Conservation (phyloP, 2,329 filamentous ascomycete species). For the Orbilia javanica region DNA sequence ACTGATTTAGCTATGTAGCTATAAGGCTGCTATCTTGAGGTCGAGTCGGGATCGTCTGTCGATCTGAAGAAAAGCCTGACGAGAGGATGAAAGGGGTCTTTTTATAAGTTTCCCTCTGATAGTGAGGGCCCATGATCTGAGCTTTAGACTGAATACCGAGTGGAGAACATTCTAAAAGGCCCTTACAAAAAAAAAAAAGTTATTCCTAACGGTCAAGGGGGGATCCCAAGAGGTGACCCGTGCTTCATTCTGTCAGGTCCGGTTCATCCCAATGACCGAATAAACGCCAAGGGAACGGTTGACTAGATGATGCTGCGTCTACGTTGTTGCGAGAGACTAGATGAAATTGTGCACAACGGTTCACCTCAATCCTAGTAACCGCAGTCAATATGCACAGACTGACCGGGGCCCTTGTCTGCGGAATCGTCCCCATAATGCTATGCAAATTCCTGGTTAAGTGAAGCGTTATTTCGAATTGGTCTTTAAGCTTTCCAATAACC, state of each 20-base stretch:
- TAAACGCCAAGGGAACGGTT: slow-evolving; percentile 21
- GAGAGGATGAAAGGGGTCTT: background rate
- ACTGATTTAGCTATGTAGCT: slow-evolving; percentile 21
- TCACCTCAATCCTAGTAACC: slow-evolving; percentile 16
- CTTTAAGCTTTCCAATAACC: slow-evolving; percentile 15
- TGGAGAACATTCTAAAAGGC: background rate
- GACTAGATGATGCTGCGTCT: slow-evolving; percentile 25
- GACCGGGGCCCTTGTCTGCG: slow-evolving; percentile 14
- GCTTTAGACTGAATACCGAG: background rate
- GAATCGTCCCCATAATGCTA: slow-evolving; percentile 25
- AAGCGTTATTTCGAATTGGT: slow-evolving; percentile 18
- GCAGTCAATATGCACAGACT: slow-evolving; percentile 16
- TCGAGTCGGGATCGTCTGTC: slow-evolving; percentile 39
- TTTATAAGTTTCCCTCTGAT: slow-evolving; percentile 22
- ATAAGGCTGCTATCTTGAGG: slow-evolving; percentile 14
- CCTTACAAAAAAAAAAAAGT: background rate
- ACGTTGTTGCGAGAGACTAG: background rate
- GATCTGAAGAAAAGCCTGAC: slow-evolving; percentile 20
- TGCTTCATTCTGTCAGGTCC: slow-evolving; percentile 24
- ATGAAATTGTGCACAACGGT: slow-evolving; percentile 11
- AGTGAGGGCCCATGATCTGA: background rate
- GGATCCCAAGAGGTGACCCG: slow-evolving; percentile 8
- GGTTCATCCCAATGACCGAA: slow-evolving; percentile 3
- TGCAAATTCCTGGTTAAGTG: slow-evolving; percentile 33
- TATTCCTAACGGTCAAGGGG: background rate